A percentile compares a stretch with the other conserved stretches of the same genome.
Evolutionary conservation across 83 land plant species (phyloP).

Genomic region (Larix sibirica): DNA sequence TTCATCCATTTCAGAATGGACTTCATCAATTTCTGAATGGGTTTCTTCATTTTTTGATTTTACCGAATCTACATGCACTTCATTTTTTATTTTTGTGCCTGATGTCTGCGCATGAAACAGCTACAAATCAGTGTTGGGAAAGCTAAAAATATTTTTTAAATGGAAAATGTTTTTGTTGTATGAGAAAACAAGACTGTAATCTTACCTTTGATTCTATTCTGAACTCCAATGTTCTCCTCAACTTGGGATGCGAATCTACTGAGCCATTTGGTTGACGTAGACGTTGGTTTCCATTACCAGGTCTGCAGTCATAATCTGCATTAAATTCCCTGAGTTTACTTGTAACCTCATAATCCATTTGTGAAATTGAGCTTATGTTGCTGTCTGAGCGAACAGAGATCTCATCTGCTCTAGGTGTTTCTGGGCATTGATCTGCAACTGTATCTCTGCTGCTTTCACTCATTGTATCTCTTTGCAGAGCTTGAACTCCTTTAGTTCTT

Average conservation of each 20-base stretch:
- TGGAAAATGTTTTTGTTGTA: not conserved
- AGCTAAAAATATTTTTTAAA: not conserved
- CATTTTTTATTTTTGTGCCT: not conserved
- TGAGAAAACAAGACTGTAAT: not conserved
- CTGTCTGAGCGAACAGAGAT: slow-evolving; percentile 34
- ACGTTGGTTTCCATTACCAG: not conserved
- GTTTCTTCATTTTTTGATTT: slow-evolving; percentile 1
- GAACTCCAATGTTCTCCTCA: slow-evolving; percentile 6
- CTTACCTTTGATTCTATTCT: not conserved
- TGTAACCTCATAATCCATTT: slow-evolving; percentile 37
- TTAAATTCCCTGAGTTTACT: slow-evolving; percentile 17
- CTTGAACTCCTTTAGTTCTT: slow-evolving; percentile 1
- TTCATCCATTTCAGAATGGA: not conserved
- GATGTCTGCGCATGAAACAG: not conserved
- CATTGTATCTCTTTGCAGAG: slow-evolving; percentile 24
- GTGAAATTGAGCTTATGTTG: slow-evolving; percentile 28
- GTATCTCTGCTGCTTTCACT: slow-evolving; percentile 43
- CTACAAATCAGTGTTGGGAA: not conserved
- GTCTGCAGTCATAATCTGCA: slow-evolving; percentile 12
- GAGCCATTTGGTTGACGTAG: slow-evolving; percentile 5
- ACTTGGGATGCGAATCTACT: not conserved
- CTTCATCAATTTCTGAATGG: not conserved
- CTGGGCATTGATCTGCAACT: slow-evolving; percentile 23
- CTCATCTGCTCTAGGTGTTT: slow-evolving; percentile 33
- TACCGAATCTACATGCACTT: not conserved